Conservation (phyloP, 176 grass and related monocot genomes). For the Paspalum notatum region DNA sequence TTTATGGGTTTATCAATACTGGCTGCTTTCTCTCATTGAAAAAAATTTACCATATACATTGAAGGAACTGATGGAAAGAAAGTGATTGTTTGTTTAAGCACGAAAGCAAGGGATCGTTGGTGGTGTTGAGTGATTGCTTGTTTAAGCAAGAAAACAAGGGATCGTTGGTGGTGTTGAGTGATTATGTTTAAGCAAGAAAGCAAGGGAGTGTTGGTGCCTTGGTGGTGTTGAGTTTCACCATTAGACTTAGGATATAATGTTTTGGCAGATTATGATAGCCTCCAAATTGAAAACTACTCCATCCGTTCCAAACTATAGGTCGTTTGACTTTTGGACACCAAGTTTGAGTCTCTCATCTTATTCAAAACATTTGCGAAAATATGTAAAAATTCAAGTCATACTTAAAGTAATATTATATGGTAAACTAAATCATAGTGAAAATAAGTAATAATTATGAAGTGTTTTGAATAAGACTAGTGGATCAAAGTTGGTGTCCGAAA, state of each 20-base stretch:
- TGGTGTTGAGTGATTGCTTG: not conserved
- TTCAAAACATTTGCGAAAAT: too few species aligned
- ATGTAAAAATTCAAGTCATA: too few species aligned
- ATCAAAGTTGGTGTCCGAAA: not conserved
- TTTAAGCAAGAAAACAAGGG: not conserved
- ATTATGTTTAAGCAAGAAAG: not conserved
- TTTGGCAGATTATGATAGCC: not conserved
- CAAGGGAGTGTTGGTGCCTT: not conserved
- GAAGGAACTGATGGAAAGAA: constrained; percentile 7
- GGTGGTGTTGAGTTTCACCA: too few species aligned
- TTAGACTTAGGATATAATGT: not conserved
- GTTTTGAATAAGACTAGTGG: too few species aligned
- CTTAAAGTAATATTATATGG: not conserved
- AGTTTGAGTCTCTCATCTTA: too few species aligned
- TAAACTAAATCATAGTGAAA: too few species aligned
- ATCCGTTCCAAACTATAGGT: not conserved
- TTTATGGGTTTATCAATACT: not conserved
- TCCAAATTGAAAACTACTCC: constrained; percentile 16
- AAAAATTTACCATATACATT: constrained; percentile 17
- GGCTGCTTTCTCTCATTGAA: not conserved
- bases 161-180: not conserved
- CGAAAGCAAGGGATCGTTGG: not conserved
- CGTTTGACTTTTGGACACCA: too few species aligned
- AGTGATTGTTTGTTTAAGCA: not conserved
- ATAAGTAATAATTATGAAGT: too few species aligned